Base-by-base conservation (phyloP, 2,329 filamentous ascomycete genomes). In the Stemphylium beticola region DNA sequence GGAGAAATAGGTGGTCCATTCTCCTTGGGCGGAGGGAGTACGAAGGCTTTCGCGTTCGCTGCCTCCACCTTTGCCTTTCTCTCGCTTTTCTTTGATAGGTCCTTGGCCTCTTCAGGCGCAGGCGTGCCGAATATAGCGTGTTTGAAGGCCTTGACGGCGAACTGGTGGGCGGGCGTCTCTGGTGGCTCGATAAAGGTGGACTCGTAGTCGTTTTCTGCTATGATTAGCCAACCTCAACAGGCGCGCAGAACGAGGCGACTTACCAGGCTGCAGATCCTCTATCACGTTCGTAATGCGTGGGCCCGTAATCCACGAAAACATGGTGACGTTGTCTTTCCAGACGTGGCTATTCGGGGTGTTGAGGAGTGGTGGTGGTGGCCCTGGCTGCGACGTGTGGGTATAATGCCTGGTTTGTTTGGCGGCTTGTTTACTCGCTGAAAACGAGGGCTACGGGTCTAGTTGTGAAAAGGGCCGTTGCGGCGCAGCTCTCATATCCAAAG, bases 61-160 rank as follows among this genome's bases (percentile, higher is more conserved):
- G 66, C 68, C 18, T 67, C 65, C 12, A 65, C 39, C 45, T 67
- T 69, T 40, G 63, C 60, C 46, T 68, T 71, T 54, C 64, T 69
- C 36, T 65, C 65, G 11, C 58, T 53, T 32, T 64, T 67, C 53
- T 67, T 69, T 1, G 55, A 52, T 11, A 55, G 48, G 20, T 67
- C 60, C 29, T 58, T 66, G 32, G 62, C 74, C 26, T 83, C 78
- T 36, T 80, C 77, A 10, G 81, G 80, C 18, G 82, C 81, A 12
- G 86, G 86, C 0, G 86, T 88, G 22, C 85, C 85, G 73, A 87
- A 88, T 51, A 89, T 74, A 38, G 85, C 83, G 57, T 85, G 84
- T 65, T 85, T 86, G 73, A 88, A 86, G 14, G 87, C 87, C 65
- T 86, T 86, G 51, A 87, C 82, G 15, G 86, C 86, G 69, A 89